phyloP scores from a whole-genome alignment of 345 rosid species.

The Brassica rapa region DNA sequence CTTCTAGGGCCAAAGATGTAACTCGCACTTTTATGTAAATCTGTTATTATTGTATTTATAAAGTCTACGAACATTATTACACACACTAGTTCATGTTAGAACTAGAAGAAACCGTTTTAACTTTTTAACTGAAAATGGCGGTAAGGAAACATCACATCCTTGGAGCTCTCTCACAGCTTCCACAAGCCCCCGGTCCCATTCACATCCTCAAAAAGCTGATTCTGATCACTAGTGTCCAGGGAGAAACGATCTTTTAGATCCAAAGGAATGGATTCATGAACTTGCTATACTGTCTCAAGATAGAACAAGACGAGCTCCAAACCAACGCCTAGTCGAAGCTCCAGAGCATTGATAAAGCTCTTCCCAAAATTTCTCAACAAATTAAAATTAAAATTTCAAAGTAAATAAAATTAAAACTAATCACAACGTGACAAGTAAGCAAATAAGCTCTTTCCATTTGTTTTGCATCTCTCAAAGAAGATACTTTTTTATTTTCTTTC shows the following conservation, averaged over 20 bases:
- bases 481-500: no score
- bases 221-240: slow-evolving; percentile 75
- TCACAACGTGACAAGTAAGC: no score
- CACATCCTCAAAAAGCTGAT: slow-evolving; percentile 64
- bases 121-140: slow-evolving; percentile 57
- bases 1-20: slow-evolving; percentile 44
- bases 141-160: slow-evolving; percentile 55
- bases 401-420: no score
- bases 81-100: neutral
- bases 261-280: slow-evolving; percentile 72
- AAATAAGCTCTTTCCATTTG: no score
- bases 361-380: no score
- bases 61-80: neutral
- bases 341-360: no score
- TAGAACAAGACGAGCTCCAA: no score
- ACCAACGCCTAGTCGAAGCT: no score
- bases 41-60: neutral
- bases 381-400: no score
- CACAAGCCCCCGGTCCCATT: slow-evolving; percentile 62
- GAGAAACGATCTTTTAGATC: slow-evolving; percentile 76
- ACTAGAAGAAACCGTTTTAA: slow-evolving; percentile 12
- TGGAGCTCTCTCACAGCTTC: slow-evolving; percentile 83
- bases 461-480: no score
- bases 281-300: slow-evolving; percentile 69
- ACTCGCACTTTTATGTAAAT: slow-evolving; percentile 49